Base-by-base conservation (phyloP, 106 monocot species). In the Phalaenopsis aphrodite region DNA sequence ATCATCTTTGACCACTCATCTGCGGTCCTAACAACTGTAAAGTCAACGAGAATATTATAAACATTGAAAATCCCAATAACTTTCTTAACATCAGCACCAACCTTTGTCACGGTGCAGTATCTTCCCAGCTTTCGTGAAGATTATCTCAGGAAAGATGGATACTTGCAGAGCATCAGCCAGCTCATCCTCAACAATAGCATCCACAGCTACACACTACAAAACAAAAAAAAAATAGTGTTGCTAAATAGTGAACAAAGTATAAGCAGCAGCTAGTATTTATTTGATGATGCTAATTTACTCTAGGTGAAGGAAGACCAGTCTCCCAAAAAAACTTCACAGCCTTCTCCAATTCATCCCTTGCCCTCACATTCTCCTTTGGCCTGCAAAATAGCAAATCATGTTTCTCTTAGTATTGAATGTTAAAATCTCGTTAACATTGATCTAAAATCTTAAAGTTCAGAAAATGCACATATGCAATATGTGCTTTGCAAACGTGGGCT, bases 1-100 rank as follows among this genome's bases (percentile, higher is more conserved):
- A 98, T 98, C n/a, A 98, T 89, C 83, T 94, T 89, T 2, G 91
- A 90, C 94, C 92, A 94, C 57, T 94, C 94, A 2, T 93, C 92
- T 48, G 87, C 92, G 14, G 86, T 87, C 56, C 94, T 78, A 47
- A 88, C 91, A 41, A 92, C 98, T 98, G 81, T 52, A 85, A 69
- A 45, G n/a, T 42, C 21, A 56, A 75, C 30, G 39, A 75, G 37
- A 65, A 65, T 1, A 7, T 71, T 39, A 64, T 23, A 64, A 64
- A 64, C 64, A 64, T 64, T 64, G 10, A 38, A 15, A 71, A 71
- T 41, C 39, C 14, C 71, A 36, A 71, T 38, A 14, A 23, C 2
- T 4, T n/a, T 8, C 23, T 17, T 74, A 18, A 74, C 74, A 74
- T 37, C 0, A 80, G 9, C 17, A 75, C 68, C 43, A 81, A 93